These are phyloP conservation scores for Raphanus hybrid DNA, from an alignment of 441 rosid species.

Conservation along the genomic window DNA sequence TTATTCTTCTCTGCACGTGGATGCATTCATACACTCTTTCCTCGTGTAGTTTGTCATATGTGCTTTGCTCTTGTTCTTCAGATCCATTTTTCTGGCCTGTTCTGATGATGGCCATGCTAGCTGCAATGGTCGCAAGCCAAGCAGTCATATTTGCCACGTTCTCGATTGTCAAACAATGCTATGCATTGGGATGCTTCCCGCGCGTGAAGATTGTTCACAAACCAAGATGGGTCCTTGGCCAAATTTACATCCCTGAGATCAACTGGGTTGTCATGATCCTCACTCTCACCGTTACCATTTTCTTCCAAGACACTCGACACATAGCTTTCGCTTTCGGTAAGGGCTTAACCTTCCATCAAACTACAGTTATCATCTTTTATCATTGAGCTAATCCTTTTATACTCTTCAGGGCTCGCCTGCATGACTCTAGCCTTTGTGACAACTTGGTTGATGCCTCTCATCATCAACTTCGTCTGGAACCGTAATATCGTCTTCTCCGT, in stretches of 20 bases:
- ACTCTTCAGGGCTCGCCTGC: constrained; percentile 74
- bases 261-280: constrained; percentile 94
- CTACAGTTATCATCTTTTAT: neutral
- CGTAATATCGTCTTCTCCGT: constrained; percentile 54
- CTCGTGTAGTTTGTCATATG: constrained; percentile 25
- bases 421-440: constrained; percentile 64
- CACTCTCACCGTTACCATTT: constrained; percentile 64
- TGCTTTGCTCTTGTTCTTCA: constrained; percentile 40
- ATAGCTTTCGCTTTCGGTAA: constrained; percentile 87
- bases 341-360: constrained; percentile 27
- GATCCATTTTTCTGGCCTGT: constrained; percentile 80
- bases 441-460: constrained; percentile 72
- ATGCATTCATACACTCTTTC: neutral
- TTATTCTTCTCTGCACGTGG: neutral
- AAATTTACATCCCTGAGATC: constrained; percentile 89
- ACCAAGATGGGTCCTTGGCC: constrained; percentile 78
- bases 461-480: constrained; percentile 74
- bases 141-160: constrained; percentile 78
- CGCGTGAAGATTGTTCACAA: constrained; percentile 88
- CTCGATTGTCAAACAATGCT: constrained; percentile 81
- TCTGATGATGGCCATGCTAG: constrained; percentile 69
- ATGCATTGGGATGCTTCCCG: constrained; percentile 89
- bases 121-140: constrained; percentile 85
- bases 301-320: constrained; percentile 60
- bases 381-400: constrained; percentile 20